Percentiles rank a stretch among this genome's conserved stretches.
Conservation (phyloP, 179 eudicot species). For the Silene vulgaris region DNA sequence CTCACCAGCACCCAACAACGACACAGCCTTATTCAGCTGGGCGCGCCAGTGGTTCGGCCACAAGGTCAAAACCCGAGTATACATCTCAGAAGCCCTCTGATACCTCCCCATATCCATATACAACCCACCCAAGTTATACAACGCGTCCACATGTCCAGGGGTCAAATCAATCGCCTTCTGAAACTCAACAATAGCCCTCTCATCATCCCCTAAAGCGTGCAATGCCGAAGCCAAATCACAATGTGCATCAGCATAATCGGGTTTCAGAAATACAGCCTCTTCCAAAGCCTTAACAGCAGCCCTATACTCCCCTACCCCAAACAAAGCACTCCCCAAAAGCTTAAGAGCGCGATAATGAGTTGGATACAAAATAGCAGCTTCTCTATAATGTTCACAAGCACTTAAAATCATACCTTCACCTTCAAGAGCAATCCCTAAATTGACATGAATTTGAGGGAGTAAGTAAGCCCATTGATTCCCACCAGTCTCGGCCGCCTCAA, state of each 20-base stretch:
- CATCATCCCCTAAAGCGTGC: constrained; percentile 89
- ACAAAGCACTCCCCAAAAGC: constrained; percentile 90
- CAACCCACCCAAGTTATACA: constrained; percentile 91
- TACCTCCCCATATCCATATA: constrained; percentile 97
- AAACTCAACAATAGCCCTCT: constrained; percentile 84
- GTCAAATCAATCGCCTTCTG: constrained; percentile 92
- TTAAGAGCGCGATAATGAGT: constrained; percentile 92
- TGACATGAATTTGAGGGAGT: constrained; percentile 94
- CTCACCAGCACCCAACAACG: constrained; percentile 92
- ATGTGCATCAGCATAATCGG: constrained; percentile 93
- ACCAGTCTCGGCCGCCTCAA: constrained; percentile 88
- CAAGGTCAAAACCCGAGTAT: constrained; percentile 73
- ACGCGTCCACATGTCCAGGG: constrained; percentile 89
- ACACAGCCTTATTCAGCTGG: constrained; percentile 88
- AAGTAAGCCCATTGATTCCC: constrained; percentile 89
- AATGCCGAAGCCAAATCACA: constrained; percentile 91
- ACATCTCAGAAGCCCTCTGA: constrained; percentile 97
- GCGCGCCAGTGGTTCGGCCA: constrained; percentile 97
- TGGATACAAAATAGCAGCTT: constrained; percentile 90
- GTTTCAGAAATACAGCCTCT: constrained; percentile 85
- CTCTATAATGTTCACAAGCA: constrained; percentile 96
- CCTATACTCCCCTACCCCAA: constrained; percentile 91
- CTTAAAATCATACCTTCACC: constrained; percentile 92
- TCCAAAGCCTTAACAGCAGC: constrained; percentile 94
- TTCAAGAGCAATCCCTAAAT: constrained; percentile 85